phyloP scores from a whole-genome alignment of 345 rosid genomes.

The Salix viminalis region DNA sequence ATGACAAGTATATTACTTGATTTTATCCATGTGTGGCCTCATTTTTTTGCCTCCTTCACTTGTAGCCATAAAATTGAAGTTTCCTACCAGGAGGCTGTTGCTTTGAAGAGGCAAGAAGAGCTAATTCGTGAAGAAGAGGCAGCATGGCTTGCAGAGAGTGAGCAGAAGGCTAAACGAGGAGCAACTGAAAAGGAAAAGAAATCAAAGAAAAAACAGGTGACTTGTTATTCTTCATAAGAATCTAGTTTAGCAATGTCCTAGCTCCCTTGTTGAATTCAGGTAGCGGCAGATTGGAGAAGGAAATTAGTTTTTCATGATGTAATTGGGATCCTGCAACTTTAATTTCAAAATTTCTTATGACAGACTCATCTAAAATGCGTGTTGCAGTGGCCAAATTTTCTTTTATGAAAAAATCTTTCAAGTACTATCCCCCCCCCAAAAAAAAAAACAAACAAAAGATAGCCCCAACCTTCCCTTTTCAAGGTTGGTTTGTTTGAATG shows the following conservation, averaged over 20 bases:
- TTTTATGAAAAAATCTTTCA: neutral
- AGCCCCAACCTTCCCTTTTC: neutral
- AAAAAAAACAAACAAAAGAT: neutral
- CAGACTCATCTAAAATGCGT: neutral
- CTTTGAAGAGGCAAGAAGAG: constrained; percentile 88
- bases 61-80: constrained; percentile 81
- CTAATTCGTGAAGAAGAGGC: constrained; percentile 95
- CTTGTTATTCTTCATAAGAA: neutral
- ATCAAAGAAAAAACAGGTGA: constrained; percentile 86
- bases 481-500: neutral
- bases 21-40: neutral
- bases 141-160: constrained; percentile 70
- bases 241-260: neutral
- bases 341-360: neutral
- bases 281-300: neutral
- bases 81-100: constrained; percentile 94
- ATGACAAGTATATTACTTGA: neutral
- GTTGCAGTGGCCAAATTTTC: neutral
- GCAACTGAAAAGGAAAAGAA: constrained; percentile 73
- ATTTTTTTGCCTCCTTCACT: constrained; percentile 8
- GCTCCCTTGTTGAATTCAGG: neutral
- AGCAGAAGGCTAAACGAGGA: constrained; percentile 78
- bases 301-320: neutral
- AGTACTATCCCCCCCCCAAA: neutral
- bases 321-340: neutral